Conservation (phyloP, 768 basidiomycete species). For the Pleurotus giganteus region DNA sequence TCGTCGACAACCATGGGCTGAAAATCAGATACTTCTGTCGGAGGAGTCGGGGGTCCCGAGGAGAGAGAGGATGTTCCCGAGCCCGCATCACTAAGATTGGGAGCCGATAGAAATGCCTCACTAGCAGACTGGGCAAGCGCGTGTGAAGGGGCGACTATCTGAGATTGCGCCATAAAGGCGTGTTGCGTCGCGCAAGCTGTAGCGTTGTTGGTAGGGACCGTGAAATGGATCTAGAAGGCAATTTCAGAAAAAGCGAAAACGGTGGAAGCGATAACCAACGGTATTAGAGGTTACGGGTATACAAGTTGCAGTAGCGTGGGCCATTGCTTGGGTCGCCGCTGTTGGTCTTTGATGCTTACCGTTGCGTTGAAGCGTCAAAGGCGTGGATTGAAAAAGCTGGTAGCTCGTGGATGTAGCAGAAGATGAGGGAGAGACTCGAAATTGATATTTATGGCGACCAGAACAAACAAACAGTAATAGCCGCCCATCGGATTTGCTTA, state of each 20-base stretch:
- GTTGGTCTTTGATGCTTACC: neutral
- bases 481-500: constrained; percentile 6
- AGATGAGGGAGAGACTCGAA: neutral
- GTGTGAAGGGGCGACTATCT: neutral
- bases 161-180: neutral
- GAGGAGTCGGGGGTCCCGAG: neutral
- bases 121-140: neutral
- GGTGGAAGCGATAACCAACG: neutral
- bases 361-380: neutral
- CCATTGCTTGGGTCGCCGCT: neutral
- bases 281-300: neutral
- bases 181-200: neutral
- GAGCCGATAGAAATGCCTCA: neutral
- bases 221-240: neutral
- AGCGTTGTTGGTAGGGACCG: neutral
- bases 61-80: constrained; percentile 2
- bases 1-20: neutral
- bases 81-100: neutral
- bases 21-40: neutral
- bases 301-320: neutral
- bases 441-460: neutral
- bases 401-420: neutral
- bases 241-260: neutral
- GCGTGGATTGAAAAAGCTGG: neutral
- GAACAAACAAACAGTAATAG: neutral